phyloP scores from a whole-genome alignment of 2,329 filamentous ascomycete genomes.

The Spiromastix sp. region DNA sequence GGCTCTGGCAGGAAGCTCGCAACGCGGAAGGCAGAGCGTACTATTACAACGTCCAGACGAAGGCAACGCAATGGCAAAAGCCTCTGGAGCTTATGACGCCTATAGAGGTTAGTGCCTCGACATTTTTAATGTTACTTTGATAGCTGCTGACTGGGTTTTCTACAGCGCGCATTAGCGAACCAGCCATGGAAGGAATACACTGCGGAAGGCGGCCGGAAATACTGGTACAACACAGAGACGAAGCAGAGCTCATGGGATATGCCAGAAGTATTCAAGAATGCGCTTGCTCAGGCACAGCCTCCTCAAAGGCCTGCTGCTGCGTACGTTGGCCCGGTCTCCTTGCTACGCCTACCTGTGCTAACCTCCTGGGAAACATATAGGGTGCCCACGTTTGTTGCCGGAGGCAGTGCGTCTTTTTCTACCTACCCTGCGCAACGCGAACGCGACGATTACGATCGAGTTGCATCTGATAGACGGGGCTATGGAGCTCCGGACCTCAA shows the following conservation, averaged over 20 bases:
- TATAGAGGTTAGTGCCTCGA: slow-evolving; percentile 53
- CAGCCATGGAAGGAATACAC: slow-evolving; percentile 93
- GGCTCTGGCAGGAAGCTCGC: slow-evolving; percentile 69
- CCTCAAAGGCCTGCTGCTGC: slow-evolving; percentile 34
- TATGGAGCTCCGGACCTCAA: slow-evolving; percentile 34
- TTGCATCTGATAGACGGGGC: slow-evolving; percentile 36
- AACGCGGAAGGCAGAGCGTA: slow-evolving; percentile 76
- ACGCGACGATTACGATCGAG: slow-evolving; percentile 38
- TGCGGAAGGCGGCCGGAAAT: slow-evolving; percentile 74
- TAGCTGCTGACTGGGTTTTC: slow-evolving; percentile 5
- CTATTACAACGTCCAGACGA: slow-evolving; percentile 81
- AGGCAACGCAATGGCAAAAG: slow-evolving; percentile 88
- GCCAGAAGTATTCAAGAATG: slow-evolving; percentile 70
- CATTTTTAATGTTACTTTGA: slow-evolving; percentile 9
- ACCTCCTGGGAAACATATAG: too few species aligned
- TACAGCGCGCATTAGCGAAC: slow-evolving; percentile 64
- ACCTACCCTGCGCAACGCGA: slow-evolving; percentile 30
- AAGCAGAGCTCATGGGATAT: slow-evolving; percentile 93
- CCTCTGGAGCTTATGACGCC: slow-evolving; percentile 79
- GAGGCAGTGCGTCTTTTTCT: slow-evolving; percentile 38
- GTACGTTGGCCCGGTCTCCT: slow-evolving; percentile 34
- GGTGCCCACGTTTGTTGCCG: slow-evolving; percentile 49
- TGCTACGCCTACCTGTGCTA: background rate
- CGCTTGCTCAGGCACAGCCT: slow-evolving; percentile 49
- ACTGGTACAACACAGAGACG: slow-evolving; percentile 90